Base-by-base conservation (phyloP, 306 rosid species). In the Cicer yamashitae region DNA sequence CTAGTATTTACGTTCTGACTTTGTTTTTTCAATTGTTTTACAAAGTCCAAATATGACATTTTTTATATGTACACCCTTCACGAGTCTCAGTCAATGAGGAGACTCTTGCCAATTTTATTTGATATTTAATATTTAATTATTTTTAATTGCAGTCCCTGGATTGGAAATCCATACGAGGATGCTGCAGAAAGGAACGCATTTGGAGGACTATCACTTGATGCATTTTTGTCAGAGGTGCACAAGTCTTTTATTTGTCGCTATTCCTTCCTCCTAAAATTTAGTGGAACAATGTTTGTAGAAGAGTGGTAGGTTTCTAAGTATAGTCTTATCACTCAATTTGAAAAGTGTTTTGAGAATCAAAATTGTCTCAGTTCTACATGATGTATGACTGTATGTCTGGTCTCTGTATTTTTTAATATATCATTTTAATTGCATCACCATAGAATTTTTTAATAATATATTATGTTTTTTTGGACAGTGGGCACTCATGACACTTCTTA, bases 401-500 rank as follows among this genome's bases (percentile, higher is more conserved):
- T 64, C 30, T 69, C 13, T 52, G 14, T 34, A 38, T 14, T 51
- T 54, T 71, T 56, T 30, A 13, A 11, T 41, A 47, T 39, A 15
- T 48, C 40, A 43, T 60, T 67, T 54, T 73, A 41, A 58, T 8
- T 81, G 13, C 45, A 66, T 82, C 44, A 11, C 51, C 9, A 14
- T 15, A 9, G n/a, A 58, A n/a, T 12, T 14, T 34, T 67, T 30
- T 7, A 44, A 82, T 85, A 80, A 80, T 85, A 25, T 60, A 51
- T 72, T 25, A 15, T 30, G 0, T 20, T 53, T 13, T 50, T 71
- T 38, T 79, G 70, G 68, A 80, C 96, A 93, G 99, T 96, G 99
- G 99, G 91, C 92, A 44, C 89, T 96, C 41, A 92, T 96, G 99
- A 88, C 99, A 10, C 97, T 88, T 67, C 70, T 96, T 78, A 82